Base-by-base conservation (phyloP, 2,329 filamentous ascomycete species). In the Pseudopyricularia javanii region DNA sequence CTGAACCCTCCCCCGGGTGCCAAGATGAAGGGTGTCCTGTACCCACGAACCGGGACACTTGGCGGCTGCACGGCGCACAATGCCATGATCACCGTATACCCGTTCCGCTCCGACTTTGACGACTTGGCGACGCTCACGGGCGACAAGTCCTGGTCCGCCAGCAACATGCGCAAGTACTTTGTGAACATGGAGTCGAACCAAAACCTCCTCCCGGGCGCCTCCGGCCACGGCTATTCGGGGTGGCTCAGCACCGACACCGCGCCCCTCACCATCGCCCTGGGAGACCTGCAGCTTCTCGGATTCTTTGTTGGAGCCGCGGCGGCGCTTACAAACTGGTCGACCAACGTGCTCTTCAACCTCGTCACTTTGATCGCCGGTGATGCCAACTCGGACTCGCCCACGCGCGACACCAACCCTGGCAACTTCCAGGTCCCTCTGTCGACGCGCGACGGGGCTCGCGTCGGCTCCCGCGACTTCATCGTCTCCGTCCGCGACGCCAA, bases 381-480 rank as follows among this genome's bases (percentile, higher is more conserved):
- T 55, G 68, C 73, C 57, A 82, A 82, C 62, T 69, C 71, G 47
- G 69, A 74, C 56, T 61, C 63, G 24, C 55, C 63, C 0, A 48
- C 50, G 0, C 71, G 77, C 24, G 79, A 83, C 59, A 63, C 63
- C 20, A 59, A 63, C 3, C 67, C 71, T 28, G 73, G 70, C 1
- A 66, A 77, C 34, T 83, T 75, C 61, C 79, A 84, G 58, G 74
- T 85, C 4, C 80, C 82, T 3, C 62, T 83, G 28, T 70, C 73
- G 1, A 74, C 76, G 56, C 66, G 71, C n/a, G 62, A 71, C n/a
- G 70, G 64, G 47, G 68, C 71, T 40, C 78, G 80, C 30, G 75
- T 69, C 47, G 75, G 79, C 14, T 68, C 77, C 3, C 74, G 79
- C 30, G 75, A 82, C 53, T 76, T 81, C 51, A 66, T 85, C 49